Conservation (phyloP, 2,329 filamentous ascomycete species). For the Cladophialophora bantiana region DNA sequence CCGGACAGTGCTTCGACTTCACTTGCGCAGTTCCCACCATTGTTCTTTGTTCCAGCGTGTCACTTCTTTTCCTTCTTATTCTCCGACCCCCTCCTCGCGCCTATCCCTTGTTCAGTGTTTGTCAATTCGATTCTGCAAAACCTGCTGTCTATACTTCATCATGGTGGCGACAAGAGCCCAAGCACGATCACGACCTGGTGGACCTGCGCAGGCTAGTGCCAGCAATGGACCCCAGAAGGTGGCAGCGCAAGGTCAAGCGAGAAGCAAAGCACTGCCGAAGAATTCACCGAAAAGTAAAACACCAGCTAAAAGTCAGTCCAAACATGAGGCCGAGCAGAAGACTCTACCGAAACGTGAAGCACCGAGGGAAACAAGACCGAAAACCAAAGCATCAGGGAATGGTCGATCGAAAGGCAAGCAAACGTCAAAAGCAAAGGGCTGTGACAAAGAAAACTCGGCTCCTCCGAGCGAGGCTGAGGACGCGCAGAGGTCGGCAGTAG, state of each 20-base stretch:
- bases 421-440: not conserved
- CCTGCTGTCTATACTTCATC: not conserved
- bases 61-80: slow-evolving; percentile 11
- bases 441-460: not conserved
- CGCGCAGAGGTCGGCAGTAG: not conserved
- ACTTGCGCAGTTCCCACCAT: slow-evolving; percentile 1
- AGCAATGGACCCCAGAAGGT: not conserved
- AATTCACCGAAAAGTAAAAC: not conserved
- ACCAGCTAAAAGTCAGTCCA: not conserved
- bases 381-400: not conserved
- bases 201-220: not conserved
- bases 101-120: slow-evolving; percentile 4
- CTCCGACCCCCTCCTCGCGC: not conserved
- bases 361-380: not conserved
- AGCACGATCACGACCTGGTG: not conserved
- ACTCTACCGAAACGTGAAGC: not conserved
- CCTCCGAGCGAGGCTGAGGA: not conserved
- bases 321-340: not conserved
- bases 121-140: not conserved
- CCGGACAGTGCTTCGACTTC: not conserved
- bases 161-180: slow-evolving; percentile 4
- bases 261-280: not conserved
- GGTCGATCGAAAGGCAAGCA: not conserved
- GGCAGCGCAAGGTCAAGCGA: not conserved
- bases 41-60: slow-evolving; percentile 16